Evolutionary conservation across 305 asterid species (phyloP), one percentile per base, ranked within the genome.

Genomic region (Solanum aculeatissimum): DNA sequence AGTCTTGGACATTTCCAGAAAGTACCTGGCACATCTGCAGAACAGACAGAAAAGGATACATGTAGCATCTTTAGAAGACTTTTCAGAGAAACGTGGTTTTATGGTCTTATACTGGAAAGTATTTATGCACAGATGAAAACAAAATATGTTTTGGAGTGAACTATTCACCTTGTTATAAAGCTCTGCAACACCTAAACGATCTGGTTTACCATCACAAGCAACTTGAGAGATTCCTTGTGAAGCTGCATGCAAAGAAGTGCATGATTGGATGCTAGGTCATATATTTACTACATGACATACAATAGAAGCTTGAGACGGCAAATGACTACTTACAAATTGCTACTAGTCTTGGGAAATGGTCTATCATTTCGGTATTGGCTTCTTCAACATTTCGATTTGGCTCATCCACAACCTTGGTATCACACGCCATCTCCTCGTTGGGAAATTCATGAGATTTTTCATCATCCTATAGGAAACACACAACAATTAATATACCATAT

Each of bases 131-230:
- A 21, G 65, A 47, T 51, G 38, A 9, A 25, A 54, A 29, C 9
- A 10, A 25, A 74, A 45, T 84, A 58, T 25, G 74, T n/a, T 49
- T 84, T 58, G 19, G 55, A 43, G 49, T 18, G 57, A 72, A 83
- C 38, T 23, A 85, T 29, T 23, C 88, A 94, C 99, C 98, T 93
- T 95, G 83, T 96, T 96, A 82, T 91, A 96, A 78, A 93, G 90
- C 86, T 89, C 90, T 84, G 93, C 95, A 89, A 94, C 80, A 83
- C 89, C 92, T 85, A 93, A 80, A 21, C 94, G 95, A 80, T 91
- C 93, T 40, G 91, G 84, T 47, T 88, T 91, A 72, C 85, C 85
- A 87, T 94, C 98, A 85, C 90, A 90, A 82, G 97, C 93, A 85
- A 87, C 88, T 47, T 87, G 90, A 70, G 88, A 81, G 29, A 92